phyloP scores from a whole-genome alignment of 768 basidiomycete genomes.

The Cytidiella melzeri region DNA sequence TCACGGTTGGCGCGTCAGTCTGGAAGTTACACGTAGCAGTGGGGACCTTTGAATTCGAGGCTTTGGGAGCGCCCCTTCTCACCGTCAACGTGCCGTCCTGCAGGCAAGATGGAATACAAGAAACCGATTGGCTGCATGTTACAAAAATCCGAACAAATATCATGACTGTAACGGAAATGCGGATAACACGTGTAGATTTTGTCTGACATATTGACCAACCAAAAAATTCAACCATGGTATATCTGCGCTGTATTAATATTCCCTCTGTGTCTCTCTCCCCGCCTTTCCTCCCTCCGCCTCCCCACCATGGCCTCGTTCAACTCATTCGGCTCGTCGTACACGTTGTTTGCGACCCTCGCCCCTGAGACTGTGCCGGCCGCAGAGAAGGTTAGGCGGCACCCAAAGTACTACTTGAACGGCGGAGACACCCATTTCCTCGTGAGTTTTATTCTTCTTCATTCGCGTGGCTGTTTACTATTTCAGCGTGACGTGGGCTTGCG shows the following conservation, averaged over 20 bases:
- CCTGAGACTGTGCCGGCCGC: constrained; percentile 7
- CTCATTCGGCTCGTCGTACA: neutral
- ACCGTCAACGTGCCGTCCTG: no score
- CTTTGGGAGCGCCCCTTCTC: no score
- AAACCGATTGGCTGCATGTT: no score
- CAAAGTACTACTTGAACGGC: constrained; percentile 44
- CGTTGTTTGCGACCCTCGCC: neutral
- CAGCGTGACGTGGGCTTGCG: neutral
- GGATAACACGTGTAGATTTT: constrained; percentile 19
- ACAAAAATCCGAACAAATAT: no score
- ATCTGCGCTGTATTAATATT: constrained; percentile 11
- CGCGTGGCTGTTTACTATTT: no score
- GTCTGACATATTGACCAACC: constrained; percentile 8
- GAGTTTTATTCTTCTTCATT: constrained; percentile 16
- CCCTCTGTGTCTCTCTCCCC: constrained; percentile 2
- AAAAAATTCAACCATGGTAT: constrained; percentile 7
- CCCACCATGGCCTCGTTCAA: constrained; percentile 6
- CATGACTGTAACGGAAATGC: constrained; percentile 14
- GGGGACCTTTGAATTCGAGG: no score
- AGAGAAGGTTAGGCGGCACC: constrained; percentile 24
- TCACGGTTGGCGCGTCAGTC: no score
- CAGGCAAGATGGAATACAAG: no score
- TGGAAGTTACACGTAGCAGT: no score
- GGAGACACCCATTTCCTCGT: constrained; percentile 54
- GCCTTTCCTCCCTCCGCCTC: constrained; percentile 6